These are phyloP conservation scores for Platanthera zijinensis DNA, from an alignment of 106 monocot species.

Conservation along the genomic window DNA sequence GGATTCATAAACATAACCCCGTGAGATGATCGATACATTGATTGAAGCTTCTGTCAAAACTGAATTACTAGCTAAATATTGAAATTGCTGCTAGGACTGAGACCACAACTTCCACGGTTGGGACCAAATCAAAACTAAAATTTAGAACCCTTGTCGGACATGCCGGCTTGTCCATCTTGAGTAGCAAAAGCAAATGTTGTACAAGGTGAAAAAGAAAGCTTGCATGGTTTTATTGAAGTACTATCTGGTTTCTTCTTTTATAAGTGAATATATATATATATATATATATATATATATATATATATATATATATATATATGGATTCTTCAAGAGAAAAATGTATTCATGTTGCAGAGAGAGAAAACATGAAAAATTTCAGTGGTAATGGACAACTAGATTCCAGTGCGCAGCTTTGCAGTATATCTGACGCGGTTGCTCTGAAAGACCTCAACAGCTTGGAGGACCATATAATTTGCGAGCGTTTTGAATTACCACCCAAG, in stretches of 20 bases:
- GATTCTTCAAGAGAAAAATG: background rate
- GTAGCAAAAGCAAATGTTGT: background rate
- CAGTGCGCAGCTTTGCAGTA: slow-evolving; percentile 22
- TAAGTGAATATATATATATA: background rate
- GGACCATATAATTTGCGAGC: slow-evolving; percentile 48
- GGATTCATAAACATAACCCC: too few relatives aligned
- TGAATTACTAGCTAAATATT: too few relatives aligned
- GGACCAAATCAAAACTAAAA: background rate
- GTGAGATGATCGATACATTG: too few relatives aligned
- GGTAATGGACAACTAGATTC: slow-evolving; percentile 7
- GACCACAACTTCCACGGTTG: background rate
- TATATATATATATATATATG: too few relatives aligned
- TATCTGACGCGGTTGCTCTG: slow-evolving; percentile 49
- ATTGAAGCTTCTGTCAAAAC: too few relatives aligned
- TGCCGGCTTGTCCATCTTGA: background rate
- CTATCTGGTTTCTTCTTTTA: background rate
- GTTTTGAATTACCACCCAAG: slow-evolving; percentile 44
- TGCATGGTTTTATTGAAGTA: background rate
- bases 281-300: too few relatives aligned
- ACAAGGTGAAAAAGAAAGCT: background rate
- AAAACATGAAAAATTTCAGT: background rate
- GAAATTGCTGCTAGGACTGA: too few relatives aligned
- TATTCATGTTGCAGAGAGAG: slow-evolving; percentile 12
- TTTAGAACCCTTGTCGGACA: background rate
- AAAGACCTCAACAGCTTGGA: slow-evolving; percentile 45